Base-by-base conservation (phyloP, 805 yeast genomes). In the Yamadazyma phyllophila region DNA sequence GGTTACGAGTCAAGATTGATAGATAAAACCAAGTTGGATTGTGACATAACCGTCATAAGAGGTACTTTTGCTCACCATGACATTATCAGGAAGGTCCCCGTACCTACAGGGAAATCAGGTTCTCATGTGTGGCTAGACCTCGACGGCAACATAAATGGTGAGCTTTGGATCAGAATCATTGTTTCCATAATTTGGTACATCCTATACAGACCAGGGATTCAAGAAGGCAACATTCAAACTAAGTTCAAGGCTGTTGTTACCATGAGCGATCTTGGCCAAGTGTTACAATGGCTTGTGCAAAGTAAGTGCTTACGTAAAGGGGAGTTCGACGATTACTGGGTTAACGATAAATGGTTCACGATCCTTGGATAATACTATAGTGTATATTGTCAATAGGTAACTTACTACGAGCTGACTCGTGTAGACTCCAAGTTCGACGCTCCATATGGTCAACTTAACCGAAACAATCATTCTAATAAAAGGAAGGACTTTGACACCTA, bases 1-100 rank as follows among this genome's bases (percentile, higher is more conserved):
- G 83, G 88, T 10, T 91, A 90, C 59, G 85, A 84, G 33, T 85
- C 96, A 1, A 76, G 96, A 50, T 70, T 80, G 14, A 77, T 87
- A 34, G 95, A 88, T 49, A 79, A 83, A 51, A 80, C 74, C 35
- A 82, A 73, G 60, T 74, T 78, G 40, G 88, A 77, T 56, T 84
- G 82, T 59, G 96, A 80, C 58, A 80, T 82, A 17, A 71, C 78
- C 16, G 59, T 76, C 43, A 32, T 50, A 27, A 26, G 39, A 39
- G 24, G 2, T 7, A 7, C 12, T 7, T 16, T 6, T 15, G 3
- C 33, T n/a, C 17, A 11, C 17, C 13, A 16, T 24, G 26, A 37
- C 12, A 27, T 24, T 12, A 40, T 55, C n/a, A 36, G 26, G 1
- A 47, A 53, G 4, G 58, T 68, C 1, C 69, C 81, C 1, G 76